Conservation (phyloP, 331 rosid species). For the Stylosanthes scabra region DNA sequence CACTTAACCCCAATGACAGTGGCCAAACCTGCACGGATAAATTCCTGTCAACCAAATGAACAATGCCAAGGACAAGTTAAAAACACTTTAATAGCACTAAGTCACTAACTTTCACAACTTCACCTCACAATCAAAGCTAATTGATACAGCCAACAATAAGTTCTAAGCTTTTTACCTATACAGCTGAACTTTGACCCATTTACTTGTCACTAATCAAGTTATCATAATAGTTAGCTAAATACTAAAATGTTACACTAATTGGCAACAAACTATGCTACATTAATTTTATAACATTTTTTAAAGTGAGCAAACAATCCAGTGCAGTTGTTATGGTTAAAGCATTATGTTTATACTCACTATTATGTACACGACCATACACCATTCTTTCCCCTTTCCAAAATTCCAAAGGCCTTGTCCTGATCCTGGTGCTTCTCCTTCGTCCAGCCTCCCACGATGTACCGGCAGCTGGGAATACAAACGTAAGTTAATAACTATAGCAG, state of each 20-base stretch:
- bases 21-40: conserved; percentile 61
- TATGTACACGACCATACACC: conserved; percentile 71
- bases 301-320: too few relatives aligned
- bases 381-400: conserved; percentile 88
- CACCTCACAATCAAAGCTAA: conserved; percentile 14
- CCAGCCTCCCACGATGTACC: conserved; percentile 72
- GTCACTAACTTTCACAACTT: background rate
- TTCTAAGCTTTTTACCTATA: background rate
- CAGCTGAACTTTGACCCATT: too few relatives aligned
- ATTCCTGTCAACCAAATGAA: background rate
- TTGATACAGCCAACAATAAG: background rate
- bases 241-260: too few relatives aligned
- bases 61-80: background rate
- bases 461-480: conserved; percentile 55
- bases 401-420: conserved; percentile 85
- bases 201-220: too few relatives aligned
- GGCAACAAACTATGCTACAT: too few relatives aligned
- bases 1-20: conserved; percentile 88
- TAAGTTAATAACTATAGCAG: background rate
- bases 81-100: background rate
- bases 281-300: too few relatives aligned
- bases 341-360: conserved; percentile 57
- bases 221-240: too few relatives aligned
- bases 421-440: conserved; percentile 85
- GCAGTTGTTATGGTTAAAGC: conserved; percentile 5